Percentiles rank a stretch among this genome's conserved stretches.
Conservation (phyloP, 2,329 filamentous ascomycete genomes). For the Huntiella bhutanensis region DNA sequence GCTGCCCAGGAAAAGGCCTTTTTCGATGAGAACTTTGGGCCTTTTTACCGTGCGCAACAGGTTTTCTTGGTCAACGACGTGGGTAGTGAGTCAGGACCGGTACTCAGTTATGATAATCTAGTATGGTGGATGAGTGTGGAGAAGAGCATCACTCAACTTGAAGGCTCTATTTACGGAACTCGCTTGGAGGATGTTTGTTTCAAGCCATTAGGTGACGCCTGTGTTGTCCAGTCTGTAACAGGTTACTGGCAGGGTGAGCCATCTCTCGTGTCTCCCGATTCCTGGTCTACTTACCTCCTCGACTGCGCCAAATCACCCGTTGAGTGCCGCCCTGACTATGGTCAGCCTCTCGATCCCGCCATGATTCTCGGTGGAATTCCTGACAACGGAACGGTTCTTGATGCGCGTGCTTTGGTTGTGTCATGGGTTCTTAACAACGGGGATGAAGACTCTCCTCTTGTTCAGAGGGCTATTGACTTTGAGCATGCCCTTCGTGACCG, state of each 20-base stretch:
- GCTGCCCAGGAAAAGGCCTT: slow-evolving; percentile 87
- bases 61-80: slow-evolving; percentile 86
- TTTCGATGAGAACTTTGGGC: slow-evolving; percentile 83
- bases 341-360: slow-evolving; percentile 69
- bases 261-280: slow-evolving; percentile 36
- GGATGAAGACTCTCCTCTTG: slow-evolving; percentile 49
- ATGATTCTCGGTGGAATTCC: slow-evolving; percentile 68
- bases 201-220: slow-evolving; percentile 76
- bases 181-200: slow-evolving; percentile 76
- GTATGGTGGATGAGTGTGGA: slow-evolving; percentile 91
- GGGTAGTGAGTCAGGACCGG: slow-evolving; percentile 44
- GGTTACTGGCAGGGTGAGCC: slow-evolving; percentile 65
- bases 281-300: slow-evolving; percentile 54
- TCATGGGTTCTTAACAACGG: slow-evolving; percentile 93
- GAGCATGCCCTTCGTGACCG: slow-evolving; percentile 59
- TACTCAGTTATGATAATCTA: slow-evolving; percentile 75
- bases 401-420: slow-evolving; percentile 64
- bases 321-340: slow-evolving; percentile 70
- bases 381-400: slow-evolving; percentile 39
- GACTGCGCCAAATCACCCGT: slow-evolving; percentile 65
- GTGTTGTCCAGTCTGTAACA: slow-evolving; percentile 82
- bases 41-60: slow-evolving; percentile 89
- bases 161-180: slow-evolving; percentile 47
- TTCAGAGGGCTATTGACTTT: slow-evolving; percentile 70
- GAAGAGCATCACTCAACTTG: slow-evolving; percentile 51